Evolutionary conservation across 805 yeast genomes (phyloP), one percentile per base, ranked within the genome.

Genomic region (Starmerella riodocensis): DNA sequence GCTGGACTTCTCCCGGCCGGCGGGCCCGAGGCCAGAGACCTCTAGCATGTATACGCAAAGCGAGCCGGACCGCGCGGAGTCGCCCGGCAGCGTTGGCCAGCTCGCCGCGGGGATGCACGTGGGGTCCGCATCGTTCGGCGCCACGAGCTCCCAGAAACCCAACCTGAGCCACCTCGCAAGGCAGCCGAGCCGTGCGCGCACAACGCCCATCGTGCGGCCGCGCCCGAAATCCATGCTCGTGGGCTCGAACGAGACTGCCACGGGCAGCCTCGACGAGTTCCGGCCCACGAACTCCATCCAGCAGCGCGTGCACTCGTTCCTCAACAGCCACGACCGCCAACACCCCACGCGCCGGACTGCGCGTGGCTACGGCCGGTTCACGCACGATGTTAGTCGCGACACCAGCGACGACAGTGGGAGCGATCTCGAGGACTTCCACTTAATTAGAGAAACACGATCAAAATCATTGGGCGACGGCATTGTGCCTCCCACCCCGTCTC

Each of bases 341-440:
- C 69, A 71, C 11, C 70, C 70, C 3, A 61, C 70, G 0, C 54
- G 60, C 14, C 76, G 71, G 50, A 75, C 88, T 0, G 94, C 94
- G 0, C 58, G 66, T 4, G 94, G 94, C 0, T 84, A 85, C 57
- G 94, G 94, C 6, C 73, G 73, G 54, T 81, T 70, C 53, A 75
- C 86, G 0, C 77, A 69, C 35, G 45, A 24, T 9, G 34, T 9
- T 6, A 20, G 31, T 22, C 32, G 20, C 22, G 22, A 29, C 32
- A 12, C 9, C 32, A 6, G 20, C 6, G 34, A 25, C 28, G 39
- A n/a, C 20, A n/a, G n/a, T n/a, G 36, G n/a, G 26, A 17, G 23
- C 23, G 14, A 37, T 23, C 34, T 34, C 20, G 41, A 24, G 27
- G 23, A 18, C 34, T n/a, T 20, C 21, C 9, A 21, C 5, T 20